Base-by-base conservation (phyloP, 2,329 filamentous ascomycete species). In the Lachnellula cervina region DNA sequence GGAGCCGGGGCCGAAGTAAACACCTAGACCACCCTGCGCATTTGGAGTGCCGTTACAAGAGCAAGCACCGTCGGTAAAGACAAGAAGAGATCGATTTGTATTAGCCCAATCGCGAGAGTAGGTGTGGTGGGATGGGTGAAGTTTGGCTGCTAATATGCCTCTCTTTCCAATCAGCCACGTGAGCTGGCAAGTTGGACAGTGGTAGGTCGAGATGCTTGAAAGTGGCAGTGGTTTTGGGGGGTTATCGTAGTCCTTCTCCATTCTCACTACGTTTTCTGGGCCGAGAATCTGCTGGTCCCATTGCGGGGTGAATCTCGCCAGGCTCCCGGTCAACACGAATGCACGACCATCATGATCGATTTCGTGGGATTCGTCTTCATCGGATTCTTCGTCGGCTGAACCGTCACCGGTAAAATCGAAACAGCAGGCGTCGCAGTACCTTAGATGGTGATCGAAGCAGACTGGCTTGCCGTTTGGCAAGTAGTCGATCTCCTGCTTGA, bases 11-110 rank as follows among this genome's bases (percentile, higher is more conserved):
- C 49, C 54, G 17, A 56, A 57, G 46, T 51, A 57, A 37, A 54
- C 42, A 28, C 55, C 55, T 16, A 54, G 3, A 9, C 55, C 47
- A 44, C 40, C 55, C 42, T 37, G 40, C 3, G 55, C 55, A 44
- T 38, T 32, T 28, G 40, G 42, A 49, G 43, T 40, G 23, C 55
- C 56, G 32, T 55, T 55, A 5, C 44, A 43, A 47, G 52, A 49
- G 48, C 51, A 55, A 40, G 56, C 56, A 25, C 56, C 56, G 35
- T 55, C 51, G 9, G 52, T 55, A n/a, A 58, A 58, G 14, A 52
- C 56, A 42, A 58, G 43, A 28, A 55, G 35, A 28, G 51, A 54
- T 43, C 52, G 51, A 8, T 17, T 34, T 49, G 52, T 58, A 34
- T 52, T 48, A 2, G 45, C n/a, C 16, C 55, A 51, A 13, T 16